A percentile compares a stretch with the other conserved stretches of the same genome.
Evolutionary conservation across 2,329 filamentous ascomycete genomes (phyloP).

Genomic region (Phymatotrichopsis omnivora): DNA sequence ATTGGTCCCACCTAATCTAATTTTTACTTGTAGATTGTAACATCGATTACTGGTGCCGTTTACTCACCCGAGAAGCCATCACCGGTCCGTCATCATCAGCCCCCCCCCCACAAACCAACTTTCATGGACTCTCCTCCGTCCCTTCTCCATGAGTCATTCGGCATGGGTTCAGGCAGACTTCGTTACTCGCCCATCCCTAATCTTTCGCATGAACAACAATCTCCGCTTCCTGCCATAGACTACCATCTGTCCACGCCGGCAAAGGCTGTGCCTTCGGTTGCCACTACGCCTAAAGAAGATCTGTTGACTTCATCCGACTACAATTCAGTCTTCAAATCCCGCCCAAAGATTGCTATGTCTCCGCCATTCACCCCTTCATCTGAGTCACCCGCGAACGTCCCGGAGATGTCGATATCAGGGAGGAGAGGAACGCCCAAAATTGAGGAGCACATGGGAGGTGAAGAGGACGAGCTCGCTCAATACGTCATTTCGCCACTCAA

Average conservation of each 20-base stretch:
- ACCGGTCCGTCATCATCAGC: constrained; percentile 13
- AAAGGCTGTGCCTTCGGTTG: constrained; percentile 19
- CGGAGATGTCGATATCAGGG: constrained; percentile 17
- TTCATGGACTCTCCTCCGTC: not conserved
- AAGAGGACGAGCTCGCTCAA: constrained; percentile 2
- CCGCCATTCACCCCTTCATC: constrained; percentile 26
- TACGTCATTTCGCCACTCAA: constrained; percentile 9
- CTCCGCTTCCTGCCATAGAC: not conserved
- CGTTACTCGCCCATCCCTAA: not conserved
- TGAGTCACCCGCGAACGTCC: constrained; percentile 4
- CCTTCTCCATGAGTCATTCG: constrained; percentile 14
- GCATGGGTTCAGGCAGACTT: constrained; percentile 16
- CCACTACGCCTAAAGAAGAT: constrained; percentile 30
- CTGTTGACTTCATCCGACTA: constrained; percentile 26
- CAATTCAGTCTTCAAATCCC: constrained; percentile 29
- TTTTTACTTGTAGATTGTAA: constrained; percentile 24
- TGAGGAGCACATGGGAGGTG: constrained; percentile 10
- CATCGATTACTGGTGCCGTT: constrained; percentile 14
- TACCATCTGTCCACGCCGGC: constrained; percentile 13
- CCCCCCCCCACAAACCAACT: constrained; percentile 9
- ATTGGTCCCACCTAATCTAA: constrained; percentile 1
- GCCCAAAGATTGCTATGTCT: constrained; percentile 31
- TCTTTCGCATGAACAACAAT: not conserved
- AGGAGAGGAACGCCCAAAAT: constrained; percentile 8
- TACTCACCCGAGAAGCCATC: constrained; percentile 27